A percentile compares a stretch with the other conserved stretches of the same genome.
These are phyloP conservation scores for Aspergillus panamensis DNA, from an alignment of 495 filamentous ascomycete species.

Conservation along the genomic window DNA sequence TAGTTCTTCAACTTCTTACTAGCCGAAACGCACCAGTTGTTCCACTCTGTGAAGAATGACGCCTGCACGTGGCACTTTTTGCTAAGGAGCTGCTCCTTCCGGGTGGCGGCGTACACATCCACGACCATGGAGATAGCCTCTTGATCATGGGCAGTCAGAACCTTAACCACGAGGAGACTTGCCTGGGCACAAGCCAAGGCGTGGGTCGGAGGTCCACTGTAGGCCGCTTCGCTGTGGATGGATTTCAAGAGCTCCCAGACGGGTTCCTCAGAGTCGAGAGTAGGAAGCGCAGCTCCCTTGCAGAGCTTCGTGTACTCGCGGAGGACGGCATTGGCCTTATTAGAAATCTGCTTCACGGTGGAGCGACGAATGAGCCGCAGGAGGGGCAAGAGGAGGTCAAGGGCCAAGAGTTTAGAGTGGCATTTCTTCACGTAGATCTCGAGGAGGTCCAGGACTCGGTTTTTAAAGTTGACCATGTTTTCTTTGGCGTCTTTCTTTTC, in stretches of 20 bases:
- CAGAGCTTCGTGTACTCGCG: slow-evolving; percentile 65
- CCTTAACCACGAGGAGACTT: slow-evolving; percentile 60
- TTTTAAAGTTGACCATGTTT: slow-evolving; percentile 92
- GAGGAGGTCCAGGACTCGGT: slow-evolving; percentile 82
- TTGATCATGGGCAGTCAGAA: slow-evolving; percentile 51
- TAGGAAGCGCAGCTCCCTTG: slow-evolving; percentile 52
- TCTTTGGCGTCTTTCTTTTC: slow-evolving; percentile 83
- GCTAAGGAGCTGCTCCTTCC: slow-evolving; percentile 54
- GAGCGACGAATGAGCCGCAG: slow-evolving; percentile 57
- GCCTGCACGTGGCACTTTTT: slow-evolving; percentile 55
- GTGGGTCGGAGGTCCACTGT: slow-evolving; percentile 57
- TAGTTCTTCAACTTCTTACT: slow-evolving; percentile 46
- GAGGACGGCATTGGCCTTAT: slow-evolving; percentile 67
- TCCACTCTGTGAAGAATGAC: slow-evolving; percentile 64
- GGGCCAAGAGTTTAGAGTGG: slow-evolving; percentile 58
- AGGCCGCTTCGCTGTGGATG: slow-evolving; percentile 69
- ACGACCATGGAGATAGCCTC: slow-evolving; percentile 45
- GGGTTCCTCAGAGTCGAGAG: slow-evolving; percentile 39
- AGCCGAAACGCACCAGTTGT: slow-evolving; percentile 58
- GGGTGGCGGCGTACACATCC: slow-evolving; percentile 55
- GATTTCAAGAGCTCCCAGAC: slow-evolving; percentile 57
- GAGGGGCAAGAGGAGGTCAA: slow-evolving; percentile 66
- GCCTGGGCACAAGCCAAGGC: slow-evolving; percentile 57
- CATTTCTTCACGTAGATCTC: slow-evolving; percentile 82
- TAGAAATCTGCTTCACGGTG: slow-evolving; percentile 65